A percentile compares a stretch with the other conserved stretches of the same genome.
Conservation (phyloP, 805 yeast species). For the Kuraishia hungarica region DNA sequence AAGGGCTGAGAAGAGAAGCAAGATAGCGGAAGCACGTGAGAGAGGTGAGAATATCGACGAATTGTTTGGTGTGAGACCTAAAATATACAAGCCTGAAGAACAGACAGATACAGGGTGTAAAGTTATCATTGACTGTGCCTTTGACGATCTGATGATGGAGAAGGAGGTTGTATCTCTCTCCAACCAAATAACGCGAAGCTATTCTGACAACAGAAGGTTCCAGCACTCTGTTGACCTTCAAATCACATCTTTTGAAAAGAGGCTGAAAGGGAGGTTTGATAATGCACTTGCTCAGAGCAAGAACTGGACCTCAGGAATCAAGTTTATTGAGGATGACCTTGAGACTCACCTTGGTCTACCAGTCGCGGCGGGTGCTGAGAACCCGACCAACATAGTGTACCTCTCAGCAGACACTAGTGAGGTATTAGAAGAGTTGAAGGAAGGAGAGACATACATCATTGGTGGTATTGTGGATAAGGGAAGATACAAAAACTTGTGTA, state of each 20-base stretch:
- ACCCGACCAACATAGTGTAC: constrained; percentile 41
- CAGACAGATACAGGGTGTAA: constrained; percentile 42
- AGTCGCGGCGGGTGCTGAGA: constrained; percentile 14
- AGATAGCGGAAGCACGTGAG: constrained; percentile 25
- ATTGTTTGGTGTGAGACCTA: constrained; percentile 20
- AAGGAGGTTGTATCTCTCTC: constrained; percentile 63
- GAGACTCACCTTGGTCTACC: constrained; percentile 20
- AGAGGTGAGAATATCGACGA: constrained; percentile 27
- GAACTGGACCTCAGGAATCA: constrained; percentile 52
- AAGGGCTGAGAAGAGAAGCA: constrained; percentile 20
- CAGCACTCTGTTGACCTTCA: constrained; percentile 46
- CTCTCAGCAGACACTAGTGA: constrained; percentile 84
- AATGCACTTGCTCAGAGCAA: constrained; percentile 46
- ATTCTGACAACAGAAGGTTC: constrained; percentile 67
- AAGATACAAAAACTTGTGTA: constrained; percentile 73
- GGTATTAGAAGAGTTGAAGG: constrained; percentile 50
- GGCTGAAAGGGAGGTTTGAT: constrained; percentile 63
- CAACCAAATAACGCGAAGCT: constrained; percentile 74
- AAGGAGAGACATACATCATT: constrained; percentile 70
- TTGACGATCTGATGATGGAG: constrained; percentile 83
- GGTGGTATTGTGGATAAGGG: constrained; percentile 98
- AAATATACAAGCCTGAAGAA: constrained; percentile 27
- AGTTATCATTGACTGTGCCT: constrained; percentile 79
- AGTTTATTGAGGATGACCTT: constrained; percentile 33
- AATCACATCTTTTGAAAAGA: constrained; percentile 58